These are phyloP conservation scores for Hanseniaspora meyeri DNA, from an alignment of 805 yeast species.

Conservation along the genomic window DNA sequence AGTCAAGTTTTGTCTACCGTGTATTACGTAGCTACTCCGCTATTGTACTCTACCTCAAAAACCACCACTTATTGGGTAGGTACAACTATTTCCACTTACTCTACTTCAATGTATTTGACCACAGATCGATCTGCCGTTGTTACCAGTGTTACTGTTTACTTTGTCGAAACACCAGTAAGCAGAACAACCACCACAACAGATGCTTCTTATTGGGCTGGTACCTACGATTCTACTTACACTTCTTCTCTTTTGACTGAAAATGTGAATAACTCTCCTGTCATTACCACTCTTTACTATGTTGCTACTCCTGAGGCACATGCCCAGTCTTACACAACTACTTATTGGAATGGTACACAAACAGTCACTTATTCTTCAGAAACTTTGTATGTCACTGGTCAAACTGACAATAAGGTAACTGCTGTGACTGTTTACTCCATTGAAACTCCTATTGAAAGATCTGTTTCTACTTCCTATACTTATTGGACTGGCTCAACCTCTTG, in stretches of 20 bases:
- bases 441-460: constrained; percentile 8
- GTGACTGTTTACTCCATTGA: constrained; percentile 10
- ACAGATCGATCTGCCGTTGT: constrained; percentile 12
- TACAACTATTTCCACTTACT: constrained; percentile 11
- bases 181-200: background rate
- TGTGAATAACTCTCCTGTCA: background rate
- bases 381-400: constrained; percentile 7
- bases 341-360: constrained; percentile 13
- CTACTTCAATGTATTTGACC: constrained; percentile 14
- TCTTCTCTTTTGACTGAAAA: background rate
- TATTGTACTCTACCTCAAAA: background rate
- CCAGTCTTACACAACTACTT: background rate
- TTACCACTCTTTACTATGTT: constrained; percentile 17
- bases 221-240: background rate
- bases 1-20: constrained; percentile 7
- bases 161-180: constrained; percentile 9
- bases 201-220: constrained; percentile 8
- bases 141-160: constrained; percentile 14
- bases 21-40: constrained; percentile 17
- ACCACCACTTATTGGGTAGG: constrained; percentile 15
- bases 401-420: constrained; percentile 8
- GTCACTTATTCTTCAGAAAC: constrained; percentile 9
- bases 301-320: constrained; percentile 15
- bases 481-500: constrained; percentile 12
- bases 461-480: background rate